Evolutionary conservation across 495 filamentous ascomycete species (phyloP), one percentile per base, ranked within the genome.

Genomic region (Aspergillus taichungensis): DNA sequence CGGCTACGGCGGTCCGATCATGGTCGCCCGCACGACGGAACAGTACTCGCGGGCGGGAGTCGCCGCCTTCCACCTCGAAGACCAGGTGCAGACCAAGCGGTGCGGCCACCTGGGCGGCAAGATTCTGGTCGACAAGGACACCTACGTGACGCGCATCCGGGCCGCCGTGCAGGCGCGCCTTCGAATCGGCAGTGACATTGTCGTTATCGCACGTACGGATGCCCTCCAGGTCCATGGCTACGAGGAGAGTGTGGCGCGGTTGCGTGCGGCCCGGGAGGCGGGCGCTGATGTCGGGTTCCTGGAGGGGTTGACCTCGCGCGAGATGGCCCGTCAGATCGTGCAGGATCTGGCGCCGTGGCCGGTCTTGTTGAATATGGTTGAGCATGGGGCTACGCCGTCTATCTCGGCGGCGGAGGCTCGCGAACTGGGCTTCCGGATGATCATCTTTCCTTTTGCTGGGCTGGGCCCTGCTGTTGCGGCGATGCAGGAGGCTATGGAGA

Each of bases 1-100:
- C 24, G 79, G 80, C 32, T 83, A 77, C 55, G 80, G 79, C 46
- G 80, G 76, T 0, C 76, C 78, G 5, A 68, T 84, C 43, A 83
- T 82, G 73, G 75, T 86, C 14, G 67, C 75, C 11, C 70, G 76
- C 32, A 79, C 81, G 1, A 75, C 82, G 12, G 67, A 74, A 47
- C 70, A 79, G 47, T 88, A 86, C 60, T 75, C 77, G 14, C 72
- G 73, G 6, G 71, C 79, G 7, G 81, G 81, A 34, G 79, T 87
- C 0, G 83, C 84, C 3, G 84, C 68, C 30, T 71, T 87, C 48
- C 82, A 87, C 56, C 72, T 87, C 53, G 83, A 88, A 60, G 84
- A 87, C 67, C 82, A 87, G 55, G 73, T 84, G 10, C 67, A 70
- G 45, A 78, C 73, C 14, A 87, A 87, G 54, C 80, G 79, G 10